Percentiles rank a stretch among this genome's conserved stretches.
Evolutionary conservation across 352 stramenopile genomes (phyloP).

Genomic region (Plasmopara halstedii): DNA sequence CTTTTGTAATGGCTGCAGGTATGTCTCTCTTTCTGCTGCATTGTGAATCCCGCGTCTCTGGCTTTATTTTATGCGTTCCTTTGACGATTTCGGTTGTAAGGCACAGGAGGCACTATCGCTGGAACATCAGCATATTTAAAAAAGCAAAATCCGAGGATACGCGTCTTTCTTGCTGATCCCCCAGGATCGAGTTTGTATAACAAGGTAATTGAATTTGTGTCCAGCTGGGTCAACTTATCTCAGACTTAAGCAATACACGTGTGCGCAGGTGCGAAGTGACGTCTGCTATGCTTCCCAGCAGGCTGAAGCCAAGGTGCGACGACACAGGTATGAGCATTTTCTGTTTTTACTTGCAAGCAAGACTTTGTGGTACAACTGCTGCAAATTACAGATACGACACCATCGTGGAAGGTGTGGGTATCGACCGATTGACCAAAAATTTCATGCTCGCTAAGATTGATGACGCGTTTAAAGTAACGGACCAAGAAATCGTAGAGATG

Average conservation of each 20-base stretch:
- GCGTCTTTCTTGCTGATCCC: conserved; percentile 95
- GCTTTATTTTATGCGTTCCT: background rate
- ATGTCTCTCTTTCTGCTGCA: background rate
- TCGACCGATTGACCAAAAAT: conserved; percentile 96
- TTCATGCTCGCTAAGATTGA: conserved; percentile 89
- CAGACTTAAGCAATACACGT: no score
- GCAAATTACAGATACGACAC: conserved; percentile 90
- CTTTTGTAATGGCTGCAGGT: conserved; percentile 97
- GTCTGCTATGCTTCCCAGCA: conserved; percentile 95
- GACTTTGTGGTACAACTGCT: background rate
- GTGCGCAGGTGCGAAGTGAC: conserved; percentile 77
- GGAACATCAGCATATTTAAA: conserved; percentile 93
- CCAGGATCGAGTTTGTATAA: conserved; percentile 96
- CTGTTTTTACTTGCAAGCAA: background rate
- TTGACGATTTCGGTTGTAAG: conserved; percentile 32
- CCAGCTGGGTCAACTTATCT: no score
- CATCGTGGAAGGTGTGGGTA: conserved; percentile 96
- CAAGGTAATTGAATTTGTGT: conserved; percentile 43
- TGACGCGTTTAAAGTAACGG: conserved; percentile 82
- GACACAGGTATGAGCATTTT: conserved; percentile 61
- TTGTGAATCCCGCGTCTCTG: background rate
- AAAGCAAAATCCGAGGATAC: conserved; percentile 70
- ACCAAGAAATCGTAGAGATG: conserved; percentile 97
- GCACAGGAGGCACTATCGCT: conserved; percentile 95
- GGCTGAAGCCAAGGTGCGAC: conserved; percentile 85